Evolutionary conservation across 495 filamentous ascomycete genomes (phyloP), one percentile per base, ranked within the genome.

Genomic region (Annulohypoxylon nitens): DNA sequence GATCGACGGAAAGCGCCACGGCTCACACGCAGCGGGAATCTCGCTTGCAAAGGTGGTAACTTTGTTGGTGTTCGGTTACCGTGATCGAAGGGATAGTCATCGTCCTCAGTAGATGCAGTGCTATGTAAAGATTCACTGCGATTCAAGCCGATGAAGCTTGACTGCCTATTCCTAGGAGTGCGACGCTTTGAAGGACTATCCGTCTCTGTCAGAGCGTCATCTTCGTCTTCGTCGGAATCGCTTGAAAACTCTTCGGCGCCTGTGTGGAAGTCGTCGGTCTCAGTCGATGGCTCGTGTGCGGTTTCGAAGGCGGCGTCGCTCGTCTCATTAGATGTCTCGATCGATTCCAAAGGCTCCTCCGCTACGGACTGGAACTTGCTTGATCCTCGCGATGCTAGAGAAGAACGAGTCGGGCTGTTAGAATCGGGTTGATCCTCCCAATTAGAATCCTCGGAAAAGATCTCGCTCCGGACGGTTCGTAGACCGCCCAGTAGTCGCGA

Each of bases 261-360:
- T 12, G 96, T 98, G 78, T 97, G 92, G 88, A 97, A 97, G 53
- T 93, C 93, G 67, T 98, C 96, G 34, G 93, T 97, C 81, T 97
- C 95, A 4, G 91, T 93, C 39, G 84, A 92, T 2, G 88, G 88
- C 81, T 97, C 94, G 70, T 94, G 91, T 2, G 93, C 93, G 12
- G 91, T 93, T 79, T 97, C 93, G 69, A 97, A 97, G 39, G 93
- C 90, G 18, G 93, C 90, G 79, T 95, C 93, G 67, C 93, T 92
- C 12, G 90, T 90, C 74, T 97, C 94, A 65, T 92, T 92, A 30
- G 93, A 93, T 23, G 93, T 97, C 64, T 97, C 93, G 72, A 96
- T 97, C 12, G 88, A 88, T 71, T 97, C 93, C 65, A 82, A 5
- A 18, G 33, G 61, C 36, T 76, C 67, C 47, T 79, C 77, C 2